Percentiles rank a stretch among this genome's conserved stretches.
Conservation (phyloP, 768 basidiomycete genomes). For the Lactarius hengduanensis region DNA sequence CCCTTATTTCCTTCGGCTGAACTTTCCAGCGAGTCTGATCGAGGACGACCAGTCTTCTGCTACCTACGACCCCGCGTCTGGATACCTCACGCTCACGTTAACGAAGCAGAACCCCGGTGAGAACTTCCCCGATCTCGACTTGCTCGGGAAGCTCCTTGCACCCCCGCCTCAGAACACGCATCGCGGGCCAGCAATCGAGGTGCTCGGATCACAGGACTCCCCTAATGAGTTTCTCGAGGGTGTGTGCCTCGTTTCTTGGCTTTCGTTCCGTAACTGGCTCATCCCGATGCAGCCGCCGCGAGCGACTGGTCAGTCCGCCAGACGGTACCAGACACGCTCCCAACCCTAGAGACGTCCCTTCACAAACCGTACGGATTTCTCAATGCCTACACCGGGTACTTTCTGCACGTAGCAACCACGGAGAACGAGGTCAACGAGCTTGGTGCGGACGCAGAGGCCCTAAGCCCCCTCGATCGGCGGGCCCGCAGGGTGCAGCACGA, state of each 20-base stretch:
- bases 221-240: constrained; percentile 54
- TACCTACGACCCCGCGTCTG: constrained; percentile 72
- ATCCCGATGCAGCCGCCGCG: constrained; percentile 54
- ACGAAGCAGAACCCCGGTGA: constrained; percentile 67
- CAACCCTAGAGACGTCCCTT: constrained; percentile 41
- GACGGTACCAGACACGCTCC: constrained; percentile 45
- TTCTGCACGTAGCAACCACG: constrained; percentile 64
- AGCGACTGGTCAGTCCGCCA: constrained; percentile 82
- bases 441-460: constrained; percentile 62
- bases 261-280: constrained; percentile 11
- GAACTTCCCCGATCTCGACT: constrained; percentile 72
- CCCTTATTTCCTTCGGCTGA: constrained; percentile 81
- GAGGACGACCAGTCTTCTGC: constrained; percentile 71
- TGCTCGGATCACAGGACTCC: constrained; percentile 38
- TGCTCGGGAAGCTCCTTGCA: constrained; percentile 74
- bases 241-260: constrained; percentile 29
- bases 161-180: constrained; percentile 47
- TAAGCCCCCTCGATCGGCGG: constrained; percentile 50
- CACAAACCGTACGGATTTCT: constrained; percentile 73
- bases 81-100: constrained; percentile 71
- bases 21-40: constrained; percentile 65
- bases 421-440: constrained; percentile 85
- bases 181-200: constrained; percentile 53
- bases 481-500: constrained; percentile 57
- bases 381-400: constrained; percentile 71